phyloP scores from a whole-genome alignment of 331 rosid genomes.

The Cucumis variabilis region DNA sequence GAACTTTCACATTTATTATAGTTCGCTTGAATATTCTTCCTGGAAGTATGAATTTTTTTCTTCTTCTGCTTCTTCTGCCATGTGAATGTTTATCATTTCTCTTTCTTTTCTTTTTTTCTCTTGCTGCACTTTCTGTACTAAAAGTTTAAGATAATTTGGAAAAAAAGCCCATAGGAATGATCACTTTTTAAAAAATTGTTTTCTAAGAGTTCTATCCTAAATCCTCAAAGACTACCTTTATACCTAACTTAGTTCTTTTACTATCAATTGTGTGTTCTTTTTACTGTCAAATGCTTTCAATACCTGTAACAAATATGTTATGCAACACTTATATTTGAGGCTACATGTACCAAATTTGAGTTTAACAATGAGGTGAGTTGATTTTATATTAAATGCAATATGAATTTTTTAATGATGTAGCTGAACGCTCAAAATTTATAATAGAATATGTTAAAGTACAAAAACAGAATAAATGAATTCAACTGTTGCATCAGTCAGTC shows the following conservation, averaged over 20 bases:
- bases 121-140: neutral
- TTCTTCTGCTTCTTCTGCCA: no score
- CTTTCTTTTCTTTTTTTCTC: no score
- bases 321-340: neutral
- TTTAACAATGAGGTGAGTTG: neutral
- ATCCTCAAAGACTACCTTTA: neutral
- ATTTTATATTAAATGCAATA: neutral
- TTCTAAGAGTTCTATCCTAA: neutral
- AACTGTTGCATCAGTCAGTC: neutral
- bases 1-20: no score
- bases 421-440: neutral
- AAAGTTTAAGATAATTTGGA: neutral
- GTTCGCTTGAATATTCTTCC: no score
- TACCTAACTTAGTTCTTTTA: neutral
- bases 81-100: no score
- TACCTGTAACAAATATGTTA: neutral
- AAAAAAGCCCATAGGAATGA: neutral
- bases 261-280: neutral
- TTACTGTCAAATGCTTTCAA: neutral
- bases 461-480: neutral
- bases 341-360: neutral
- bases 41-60: no score
- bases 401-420: neutral
- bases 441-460: neutral
- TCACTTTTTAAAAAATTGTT: neutral